Evolutionary conservation across 2,329 filamentous ascomycete species (phyloP), one percentile per base, ranked within the genome.

Genomic region (Neopestalotiopsis sp.): DNA sequence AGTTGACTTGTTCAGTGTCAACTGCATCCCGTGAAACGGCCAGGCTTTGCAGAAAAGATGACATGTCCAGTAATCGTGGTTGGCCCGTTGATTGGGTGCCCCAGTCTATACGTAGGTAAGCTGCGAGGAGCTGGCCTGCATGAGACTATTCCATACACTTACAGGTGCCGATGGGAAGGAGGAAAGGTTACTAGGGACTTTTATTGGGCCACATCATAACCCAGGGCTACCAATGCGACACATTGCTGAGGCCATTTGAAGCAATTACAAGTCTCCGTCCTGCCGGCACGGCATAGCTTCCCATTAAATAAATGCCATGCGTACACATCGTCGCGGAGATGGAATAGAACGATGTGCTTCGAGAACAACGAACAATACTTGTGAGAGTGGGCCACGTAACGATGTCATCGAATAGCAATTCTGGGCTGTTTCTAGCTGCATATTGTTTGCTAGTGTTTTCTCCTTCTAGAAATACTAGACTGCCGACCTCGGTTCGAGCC

Each of bases 281-380:
- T 71, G 69, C 67, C 70, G 67, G 67, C 68, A 68, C 24, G 58
- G 52, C 42, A 71, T 67, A 68, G 62, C 68, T 65, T 60, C 12
- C 9, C 63, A 49, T 6, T 17, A n/a, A 57, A 17, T 24, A 58
- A 17, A 57, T 66, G 45, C 63, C 56, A 57, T 45, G 12, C 24
- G 40, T 38, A 24, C 38, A 40, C 24, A 64, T 12, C 38, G 13
- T 32, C 40, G 13, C 32, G 40, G 20, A 52, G 9, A 14, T 34
- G 34, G 28, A 13, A 14, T 5, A 4, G 17, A 42, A 38, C 40
- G 45, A 52, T 52, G 45, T 52, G 45, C n/a, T 30, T 60, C 32
- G 57, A 59, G 57, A 59, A 59, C 14, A n/a, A 59, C 24, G 57
- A 52, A n/a, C 45, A n/a, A 20, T 52, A 7, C 45, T n/a, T 9